phyloP scores from a whole-genome alignment of 169 alveolate species.

The Babesia bigemina region DNA sequence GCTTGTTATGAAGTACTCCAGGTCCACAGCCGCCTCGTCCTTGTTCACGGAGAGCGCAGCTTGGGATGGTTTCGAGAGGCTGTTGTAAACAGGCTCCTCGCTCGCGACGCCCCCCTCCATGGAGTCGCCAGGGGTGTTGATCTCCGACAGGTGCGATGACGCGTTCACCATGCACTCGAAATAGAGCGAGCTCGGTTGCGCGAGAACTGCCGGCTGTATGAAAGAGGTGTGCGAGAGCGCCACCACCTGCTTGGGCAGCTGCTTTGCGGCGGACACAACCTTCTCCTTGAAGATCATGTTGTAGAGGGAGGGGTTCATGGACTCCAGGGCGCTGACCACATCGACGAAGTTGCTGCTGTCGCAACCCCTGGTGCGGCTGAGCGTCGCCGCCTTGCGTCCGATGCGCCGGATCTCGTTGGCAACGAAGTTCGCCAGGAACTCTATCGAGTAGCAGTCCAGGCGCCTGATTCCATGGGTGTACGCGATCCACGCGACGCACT shows the following conservation, averaged over 20 bases:
- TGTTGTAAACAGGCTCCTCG: constrained; percentile 26
- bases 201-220: constrained; percentile 55
- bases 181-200: constrained; percentile 63
- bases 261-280: constrained; percentile 49
- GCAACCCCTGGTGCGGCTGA: constrained; percentile 58
- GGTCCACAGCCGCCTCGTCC: constrained; percentile 27
- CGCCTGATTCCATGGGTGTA: constrained; percentile 53
- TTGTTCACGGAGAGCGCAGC: not conserved
- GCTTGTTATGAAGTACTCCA: constrained; percentile 48
- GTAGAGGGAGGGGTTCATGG: constrained; percentile 40
- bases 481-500: constrained; percentile 72
- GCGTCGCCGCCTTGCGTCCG: constrained; percentile 61
- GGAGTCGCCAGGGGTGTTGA: constrained; percentile 20
- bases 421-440: constrained; percentile 38
- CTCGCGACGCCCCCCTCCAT: constrained; percentile 5
- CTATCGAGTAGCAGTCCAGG: constrained; percentile 64
- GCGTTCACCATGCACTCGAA: constrained; percentile 69
- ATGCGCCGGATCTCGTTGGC: constrained; percentile 44
- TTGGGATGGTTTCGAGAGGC: constrained; percentile 21
- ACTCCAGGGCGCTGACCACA: constrained; percentile 55
- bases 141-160: constrained; percentile 46
- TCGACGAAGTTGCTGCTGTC: constrained; percentile 69
- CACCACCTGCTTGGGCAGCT: constrained; percentile 50
- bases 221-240: constrained; percentile 42
- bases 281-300: constrained; percentile 53